Percentiles rank a stretch among this genome's conserved stretches.
These are phyloP conservation scores for Ceratocystis eucalypticola DNA, from an alignment of 2,329 filamentous ascomycete species.

Conservation along the genomic window DNA sequence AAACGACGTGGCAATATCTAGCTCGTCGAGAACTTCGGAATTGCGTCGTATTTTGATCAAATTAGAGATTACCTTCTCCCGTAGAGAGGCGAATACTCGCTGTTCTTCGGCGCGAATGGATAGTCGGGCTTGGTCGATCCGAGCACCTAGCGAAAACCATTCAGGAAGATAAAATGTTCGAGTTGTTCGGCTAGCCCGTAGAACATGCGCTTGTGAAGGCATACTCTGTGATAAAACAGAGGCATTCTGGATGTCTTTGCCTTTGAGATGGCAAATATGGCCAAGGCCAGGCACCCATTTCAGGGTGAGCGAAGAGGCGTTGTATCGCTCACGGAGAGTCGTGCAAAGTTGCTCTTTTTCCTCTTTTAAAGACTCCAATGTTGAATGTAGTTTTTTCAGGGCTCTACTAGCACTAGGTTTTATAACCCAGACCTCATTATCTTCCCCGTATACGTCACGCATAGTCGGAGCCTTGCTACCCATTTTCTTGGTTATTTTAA, in stretches of 20 bases:
- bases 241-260: constrained; percentile 48
- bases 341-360: constrained; percentile 50
- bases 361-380: constrained; percentile 45
- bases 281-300: constrained; percentile 79
- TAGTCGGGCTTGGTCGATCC: constrained; percentile 62
- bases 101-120: constrained; percentile 77
- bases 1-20: constrained; percentile 81
- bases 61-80: constrained; percentile 63
- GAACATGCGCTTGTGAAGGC: constrained; percentile 30
- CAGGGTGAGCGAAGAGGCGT: constrained; percentile 54
- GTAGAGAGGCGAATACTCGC: constrained; percentile 59
- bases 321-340: constrained; percentile 47
- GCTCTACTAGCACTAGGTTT: constrained; percentile 52
- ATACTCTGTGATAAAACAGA: constrained; percentile 16
- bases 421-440: constrained; percentile 51
- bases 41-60: constrained; percentile 79
- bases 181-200: constrained; percentile 73
- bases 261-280: constrained; percentile 81
- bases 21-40: constrained; percentile 79
- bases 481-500: constrained; percentile 28
- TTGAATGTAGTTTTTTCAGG: constrained; percentile 53
- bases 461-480: constrained; percentile 31
- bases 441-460: constrained; percentile 45
- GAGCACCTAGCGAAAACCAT: constrained; percentile 71
- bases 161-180: constrained; percentile 69